Percentiles rank a stretch among this genome's conserved stretches.
Evolutionary conservation across 2,329 filamentous ascomycete genomes (phyloP).

Genomic region (Penicillium sp.): DNA sequence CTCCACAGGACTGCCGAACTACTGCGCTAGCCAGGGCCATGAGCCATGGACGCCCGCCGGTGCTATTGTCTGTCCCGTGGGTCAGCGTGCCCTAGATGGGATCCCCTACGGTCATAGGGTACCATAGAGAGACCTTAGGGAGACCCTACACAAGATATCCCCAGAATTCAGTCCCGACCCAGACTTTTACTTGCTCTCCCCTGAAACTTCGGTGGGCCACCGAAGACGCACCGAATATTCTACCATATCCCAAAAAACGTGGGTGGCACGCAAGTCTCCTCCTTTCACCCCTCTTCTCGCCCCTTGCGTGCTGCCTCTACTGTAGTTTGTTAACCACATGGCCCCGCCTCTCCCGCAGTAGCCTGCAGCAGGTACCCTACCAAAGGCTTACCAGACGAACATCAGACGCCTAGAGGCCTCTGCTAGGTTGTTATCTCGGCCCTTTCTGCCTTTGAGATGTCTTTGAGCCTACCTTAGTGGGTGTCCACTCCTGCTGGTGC

Average conservation of each 20-base stretch:
- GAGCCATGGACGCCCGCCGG: conserved; percentile 16
- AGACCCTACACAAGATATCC: too few relatives aligned
- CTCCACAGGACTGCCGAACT: conserved; percentile 11
- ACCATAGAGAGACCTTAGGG: too few relatives aligned
- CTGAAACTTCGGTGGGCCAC: not conserved
- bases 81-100: too few relatives aligned
- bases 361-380: not conserved
- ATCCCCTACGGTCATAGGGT: too few relatives aligned
- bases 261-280: conserved; percentile 10
- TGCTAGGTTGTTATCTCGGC: too few relatives aligned
- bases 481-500: not conserved
- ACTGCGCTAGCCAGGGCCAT: conserved; percentile 8
- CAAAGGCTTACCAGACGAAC: too few relatives aligned
- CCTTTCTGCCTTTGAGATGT: too few relatives aligned
- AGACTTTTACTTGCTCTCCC: too few relatives aligned
- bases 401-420: too few relatives aligned
- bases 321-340: not conserved
- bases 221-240: conserved; percentile 11
- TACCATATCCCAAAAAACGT: conserved; percentile 5
- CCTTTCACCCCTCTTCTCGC: not conserved
- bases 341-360: not conserved
- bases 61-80: conserved; percentile 8
- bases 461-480: too few relatives aligned
- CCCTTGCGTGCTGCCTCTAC: not conserved
- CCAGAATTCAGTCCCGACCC: not conserved